A percentile compares a stretch with the other conserved stretches of the same genome.
These are phyloP conservation scores for Lycium barbarum DNA, from an alignment of 257 asterid genomes.

Conservation along the genomic window DNA sequence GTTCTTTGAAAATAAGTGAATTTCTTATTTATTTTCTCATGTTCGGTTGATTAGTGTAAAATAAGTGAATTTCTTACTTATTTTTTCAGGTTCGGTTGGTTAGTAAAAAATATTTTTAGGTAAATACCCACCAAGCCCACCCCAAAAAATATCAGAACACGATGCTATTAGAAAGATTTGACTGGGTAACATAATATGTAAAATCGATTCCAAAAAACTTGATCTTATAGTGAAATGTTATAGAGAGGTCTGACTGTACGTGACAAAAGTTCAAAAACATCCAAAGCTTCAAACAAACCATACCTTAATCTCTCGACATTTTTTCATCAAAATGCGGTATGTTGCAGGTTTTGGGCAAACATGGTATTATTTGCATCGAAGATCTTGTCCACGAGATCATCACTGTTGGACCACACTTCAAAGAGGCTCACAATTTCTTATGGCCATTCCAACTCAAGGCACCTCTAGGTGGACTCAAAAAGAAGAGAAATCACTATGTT, in stretches of 20 bases:
- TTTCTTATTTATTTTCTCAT: too few relatives aligned
- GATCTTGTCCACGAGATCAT: constrained; percentile 63
- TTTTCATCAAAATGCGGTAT: neutral
- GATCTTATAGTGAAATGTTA: neutral
- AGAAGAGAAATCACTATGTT: constrained; percentile 67
- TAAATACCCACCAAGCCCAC: too few relatives aligned
- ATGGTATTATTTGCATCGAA: constrained; percentile 58
- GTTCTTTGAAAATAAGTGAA: too few relatives aligned
- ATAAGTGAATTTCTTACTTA: too few relatives aligned
- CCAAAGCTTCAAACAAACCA: neutral
- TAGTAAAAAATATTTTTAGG: too few relatives aligned
- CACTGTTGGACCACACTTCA: constrained; percentile 63
- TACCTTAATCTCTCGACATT: neutral
- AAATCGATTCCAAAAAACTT: neutral
- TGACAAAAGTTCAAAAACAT: neutral
- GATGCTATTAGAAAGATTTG: too few relatives aligned
- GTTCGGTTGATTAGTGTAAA: too few relatives aligned
- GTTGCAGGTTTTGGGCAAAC: constrained; percentile 50
- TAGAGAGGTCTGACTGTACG: neutral
- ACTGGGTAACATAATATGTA: neutral
- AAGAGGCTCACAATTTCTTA: constrained; percentile 65
- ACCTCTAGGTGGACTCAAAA: constrained; percentile 64
- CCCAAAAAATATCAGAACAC: too few relatives aligned
- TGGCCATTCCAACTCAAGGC: constrained; percentile 74
- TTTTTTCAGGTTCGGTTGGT: too few relatives aligned